Base-by-base conservation (phyloP, 176 grass and related monocot species). In the Olyra latifolia region DNA sequence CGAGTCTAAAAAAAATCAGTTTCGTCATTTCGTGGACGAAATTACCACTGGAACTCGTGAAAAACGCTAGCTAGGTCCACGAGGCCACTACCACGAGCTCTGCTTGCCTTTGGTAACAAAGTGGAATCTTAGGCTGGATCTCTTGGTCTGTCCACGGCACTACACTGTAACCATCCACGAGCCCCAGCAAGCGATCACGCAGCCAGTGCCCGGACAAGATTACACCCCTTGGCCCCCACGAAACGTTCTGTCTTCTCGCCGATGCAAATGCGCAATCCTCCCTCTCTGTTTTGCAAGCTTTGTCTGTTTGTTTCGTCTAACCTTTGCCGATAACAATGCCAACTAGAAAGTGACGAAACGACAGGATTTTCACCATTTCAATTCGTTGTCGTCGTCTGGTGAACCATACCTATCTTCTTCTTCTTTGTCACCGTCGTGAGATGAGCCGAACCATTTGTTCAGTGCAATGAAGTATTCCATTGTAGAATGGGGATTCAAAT, bases 121-220 rank as follows among this genome's bases (percentile, higher is more conserved):
- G 57, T 30, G 19, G 49, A 58, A 68, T 68, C 62, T 55, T 3
- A 49, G 19, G 11, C 16, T 64, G 38, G 75, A 85, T 85, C 17
- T 25, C 57, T 72, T 9, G 66, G 83, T 79, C 75, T 72, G 57
- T 72, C 35, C 35, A 56, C 30, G 35, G 7, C 32, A 78, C 83
- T 64, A 79, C 75, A 72, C 83, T 30, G 35, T 79, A 85, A 59
- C 56, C 35, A 63, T 79, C 45, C 17, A 55, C 47, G 63, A 64
- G 22, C 46, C 75, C 41, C 75, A 22, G 22, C 74, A 85, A 54
- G 55, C 55, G 71, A 85, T 62, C 74, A 71, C 66, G 43, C 4
- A 4, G 4, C 2, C 8, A 46, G 29, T 2, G 55, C 35, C 10
- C 9, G 41, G 83, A 63, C 83, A 85, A 54, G 70, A 68, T 75